Conservation (phyloP, 169 alveolate species). For the Plasmodium vivax region DNA sequence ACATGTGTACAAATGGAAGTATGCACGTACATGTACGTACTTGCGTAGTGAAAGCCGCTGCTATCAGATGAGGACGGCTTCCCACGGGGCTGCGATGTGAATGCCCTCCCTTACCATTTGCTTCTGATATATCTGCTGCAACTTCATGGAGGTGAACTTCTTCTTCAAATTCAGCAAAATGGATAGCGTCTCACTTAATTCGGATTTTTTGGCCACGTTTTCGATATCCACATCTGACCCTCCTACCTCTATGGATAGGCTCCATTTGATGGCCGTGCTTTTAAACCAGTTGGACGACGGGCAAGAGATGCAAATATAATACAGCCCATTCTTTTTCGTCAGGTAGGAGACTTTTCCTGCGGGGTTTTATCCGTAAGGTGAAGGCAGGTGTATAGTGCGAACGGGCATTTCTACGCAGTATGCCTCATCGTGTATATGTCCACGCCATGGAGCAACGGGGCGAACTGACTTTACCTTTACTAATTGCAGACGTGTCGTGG, state of each 20-base stretch:
- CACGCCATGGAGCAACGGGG: not conserved
- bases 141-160: conserved; percentile 50
- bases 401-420: not conserved
- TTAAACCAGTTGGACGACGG: conserved; percentile 81
- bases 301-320: conserved; percentile 81
- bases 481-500: conserved; percentile 42
- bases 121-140: conserved; percentile 39
- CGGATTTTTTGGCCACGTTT: conserved; percentile 72
- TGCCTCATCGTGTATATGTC: not conserved
- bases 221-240: conserved; percentile 77
- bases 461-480: conserved; percentile 10
- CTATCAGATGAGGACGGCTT: not conserved
- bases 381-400: not conserved
- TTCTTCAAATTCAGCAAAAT: conserved; percentile 15
- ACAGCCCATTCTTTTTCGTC: conserved; percentile 68
- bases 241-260: conserved; percentile 81
- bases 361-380: not conserved
- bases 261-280: conserved; percentile 76
- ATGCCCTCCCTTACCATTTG: conserved; percentile 23
- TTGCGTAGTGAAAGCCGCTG: not conserved
- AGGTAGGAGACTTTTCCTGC: conserved; percentile 79
- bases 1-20: not conserved
- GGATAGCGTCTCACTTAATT: conserved; percentile 65
- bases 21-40: not conserved
- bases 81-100: not conserved